Evolutionary conservation across 1,284 basidiomycete species (phyloP), one percentile per base, ranked within the genome.

Genomic region (Cystobasidium slooffiae): DNA sequence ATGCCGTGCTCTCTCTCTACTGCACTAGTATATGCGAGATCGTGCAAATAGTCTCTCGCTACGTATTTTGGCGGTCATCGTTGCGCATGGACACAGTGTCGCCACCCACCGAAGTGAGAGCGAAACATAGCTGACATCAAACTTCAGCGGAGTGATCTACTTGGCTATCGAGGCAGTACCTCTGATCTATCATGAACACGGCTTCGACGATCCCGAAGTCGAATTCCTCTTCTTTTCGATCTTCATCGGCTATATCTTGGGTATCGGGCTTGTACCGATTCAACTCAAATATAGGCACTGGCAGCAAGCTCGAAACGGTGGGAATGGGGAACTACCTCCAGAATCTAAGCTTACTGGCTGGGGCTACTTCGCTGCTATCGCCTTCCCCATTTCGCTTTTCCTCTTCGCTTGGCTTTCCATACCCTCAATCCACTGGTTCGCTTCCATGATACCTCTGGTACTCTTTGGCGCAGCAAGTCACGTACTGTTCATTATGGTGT

Each of bases 111-210:
- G 31, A 41, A 31, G 10, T 20, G 9, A 37, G 18, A 49, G 20
- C 41, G 18, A 39, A 61, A 31, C n/a, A 8, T n/a, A n/a, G 31
- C 22, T 52, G 49, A 65, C 43, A 18, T 47, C 24, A 14, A 20
- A 10, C 24, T 37, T 31, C 55, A 61, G 56, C 41, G 67, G 67
- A 51, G 69, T 75, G 14, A 72, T 72, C 9, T 75, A 75, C 66
- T 62, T 75, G 20, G 74, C 74, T 6, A 49, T 72, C 14, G 69
- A 75, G 56, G 75, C 63, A 18, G 69, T 75, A n/a, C 75, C 75
- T 4, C 43, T 75, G 24, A 56, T 72, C 51, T 72, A 72, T 39
- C 62, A 53, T 9, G 39, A 67, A 55, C 69, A 75, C 44, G 69
- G 64, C 31, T 72, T 75, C 51, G 12, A 63, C 31, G 69, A 72